Conservation (phyloP, 1,284 basidiomycete genomes). For the Austroboletus rostrupii region DNA sequence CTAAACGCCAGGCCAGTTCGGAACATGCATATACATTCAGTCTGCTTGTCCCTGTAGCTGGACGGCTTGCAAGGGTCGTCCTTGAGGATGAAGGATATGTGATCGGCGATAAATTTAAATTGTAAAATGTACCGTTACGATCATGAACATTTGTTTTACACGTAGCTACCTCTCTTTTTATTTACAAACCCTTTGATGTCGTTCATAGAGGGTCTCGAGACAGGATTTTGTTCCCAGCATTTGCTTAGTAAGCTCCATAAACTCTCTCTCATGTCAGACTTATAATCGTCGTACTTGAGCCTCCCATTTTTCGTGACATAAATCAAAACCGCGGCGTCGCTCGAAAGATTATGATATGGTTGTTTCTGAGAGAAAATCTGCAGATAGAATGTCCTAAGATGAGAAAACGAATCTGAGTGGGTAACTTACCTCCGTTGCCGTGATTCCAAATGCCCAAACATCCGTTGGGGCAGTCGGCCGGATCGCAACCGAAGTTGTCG, state of each 20-base stretch:
- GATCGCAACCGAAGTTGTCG: constrained; percentile 5
- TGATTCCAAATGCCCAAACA: constrained; percentile 27
- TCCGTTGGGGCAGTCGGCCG: constrained; percentile 23
- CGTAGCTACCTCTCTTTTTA: constrained; percentile 13
- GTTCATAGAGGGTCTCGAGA: constrained; percentile 12
- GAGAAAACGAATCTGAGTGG: not conserved
- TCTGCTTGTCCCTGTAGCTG: constrained; percentile 60
- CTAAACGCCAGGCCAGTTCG: constrained; percentile 82
- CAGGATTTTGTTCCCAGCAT: constrained; percentile 19
- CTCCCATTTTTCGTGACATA: constrained; percentile 15
- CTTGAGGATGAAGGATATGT: constrained; percentile 51
- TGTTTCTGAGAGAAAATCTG: constrained; percentile 24
- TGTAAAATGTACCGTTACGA: constrained; percentile 25
- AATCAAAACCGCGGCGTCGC: constrained; percentile 17
- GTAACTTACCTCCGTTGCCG: constrained; percentile 24
- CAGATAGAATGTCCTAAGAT: not conserved
- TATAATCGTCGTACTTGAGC: constrained; percentile 23
- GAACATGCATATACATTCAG: constrained; percentile 63
- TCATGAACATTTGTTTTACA: not conserved
- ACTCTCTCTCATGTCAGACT: constrained; percentile 9
- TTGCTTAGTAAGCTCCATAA: constrained; percentile 19
- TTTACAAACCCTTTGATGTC: constrained; percentile 17
- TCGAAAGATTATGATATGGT: constrained; percentile 15
- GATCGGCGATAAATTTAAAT: constrained; percentile 33
- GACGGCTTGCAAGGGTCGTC: constrained; percentile 55